Base-by-base conservation (phyloP, 805 yeast genomes). In the Metschnikowia orientalis region DNA sequence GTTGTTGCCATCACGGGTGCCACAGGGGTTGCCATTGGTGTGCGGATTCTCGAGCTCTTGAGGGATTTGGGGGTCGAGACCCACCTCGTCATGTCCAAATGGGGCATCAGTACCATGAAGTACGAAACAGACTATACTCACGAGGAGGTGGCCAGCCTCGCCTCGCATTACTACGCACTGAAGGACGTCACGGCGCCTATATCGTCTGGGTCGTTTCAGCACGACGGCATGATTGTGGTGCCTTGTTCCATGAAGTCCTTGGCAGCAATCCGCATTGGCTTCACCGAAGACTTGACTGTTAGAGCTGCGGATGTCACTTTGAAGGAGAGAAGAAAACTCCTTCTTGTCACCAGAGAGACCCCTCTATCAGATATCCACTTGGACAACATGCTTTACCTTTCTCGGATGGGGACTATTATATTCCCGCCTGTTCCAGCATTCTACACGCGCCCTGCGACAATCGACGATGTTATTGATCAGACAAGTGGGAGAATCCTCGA, bases 181-280 rank as follows among this genome's bases (percentile, higher is more conserved):
- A 45, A 39, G 22, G 57, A 53, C 31, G 55, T 51, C n/a, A 38
- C 47, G 9, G 56, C 57, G 3, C 48, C 55, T 8, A 50, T 53
- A 7, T 51, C 57, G 3, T 43, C 50, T 11, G 57, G 57, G 3
- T 51, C 56, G 4, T 52, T 52, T 22, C 52, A 45, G 17, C 54
- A 50, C 25, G 58, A 53, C 28, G 58, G 58, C 5, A 53, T 53
- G 57, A 52, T 53, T 16, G 51, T 53, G 9, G 55, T 45, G 5
- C 58, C 58, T 3, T 53, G 57, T 30, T 49, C 56, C 4, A 51
- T 52, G 58, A 53, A 53, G 28, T 40, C 58, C 6, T 40, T 53
- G 23, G 48, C 56, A 8, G 50, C 54, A 1, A 52, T 53, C 18
- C 44, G 53, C 22, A 45, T 44, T 14, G 57, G 58, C 4, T 52